phyloP scores from a whole-genome alignment of 495 filamentous ascomycete genomes.

The Hyaloscypha bicolor region DNA sequence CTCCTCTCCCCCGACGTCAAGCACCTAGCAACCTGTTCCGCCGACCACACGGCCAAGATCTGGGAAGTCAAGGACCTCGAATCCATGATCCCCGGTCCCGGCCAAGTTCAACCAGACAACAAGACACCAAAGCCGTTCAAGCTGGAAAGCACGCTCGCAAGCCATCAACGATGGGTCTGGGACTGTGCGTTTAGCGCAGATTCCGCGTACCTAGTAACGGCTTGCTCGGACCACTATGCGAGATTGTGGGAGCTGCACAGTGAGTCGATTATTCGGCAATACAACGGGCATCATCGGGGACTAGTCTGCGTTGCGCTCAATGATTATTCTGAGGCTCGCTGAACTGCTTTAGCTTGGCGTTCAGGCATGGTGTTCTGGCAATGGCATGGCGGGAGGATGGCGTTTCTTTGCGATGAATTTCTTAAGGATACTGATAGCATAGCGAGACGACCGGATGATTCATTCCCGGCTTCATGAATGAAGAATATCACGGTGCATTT shows the following conservation, averaged over 20 bases:
- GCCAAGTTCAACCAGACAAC: slow-evolving; percentile 11
- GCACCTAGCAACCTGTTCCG: slow-evolving; percentile 94
- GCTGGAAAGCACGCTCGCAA: slow-evolving; percentile 86
- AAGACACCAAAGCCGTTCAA: slow-evolving; percentile 55
- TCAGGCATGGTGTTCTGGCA: background rate
- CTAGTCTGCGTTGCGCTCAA: slow-evolving; percentile 96
- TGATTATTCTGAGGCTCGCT: slow-evolving; percentile 84
- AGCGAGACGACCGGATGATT: background rate
- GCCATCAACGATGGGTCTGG: slow-evolving; percentile 99
- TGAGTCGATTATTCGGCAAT: slow-evolving; percentile 92
- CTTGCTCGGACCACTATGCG: slow-evolving; percentile 96
- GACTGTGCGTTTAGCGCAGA: slow-evolving; percentile 98
- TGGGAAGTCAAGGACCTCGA: slow-evolving; percentile 78
- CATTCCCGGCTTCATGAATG: background rate
- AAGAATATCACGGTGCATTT: background rate
- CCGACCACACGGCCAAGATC: slow-evolving; percentile 96
- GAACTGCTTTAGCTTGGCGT: slow-evolving; percentile 21
- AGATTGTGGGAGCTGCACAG: slow-evolving; percentile 89
- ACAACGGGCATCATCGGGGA: slow-evolving; percentile 95
- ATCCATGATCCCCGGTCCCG: slow-evolving; percentile 27
- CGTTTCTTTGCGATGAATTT: background rate
- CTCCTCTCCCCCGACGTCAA: slow-evolving; percentile 96
- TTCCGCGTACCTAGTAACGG: slow-evolving; percentile 95
- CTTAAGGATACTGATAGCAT: background rate
- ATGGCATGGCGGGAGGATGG: background rate